Evolutionary conservation across 306 rosid genomes (phyloP).

Genomic region (Carpinus fangiana): DNA sequence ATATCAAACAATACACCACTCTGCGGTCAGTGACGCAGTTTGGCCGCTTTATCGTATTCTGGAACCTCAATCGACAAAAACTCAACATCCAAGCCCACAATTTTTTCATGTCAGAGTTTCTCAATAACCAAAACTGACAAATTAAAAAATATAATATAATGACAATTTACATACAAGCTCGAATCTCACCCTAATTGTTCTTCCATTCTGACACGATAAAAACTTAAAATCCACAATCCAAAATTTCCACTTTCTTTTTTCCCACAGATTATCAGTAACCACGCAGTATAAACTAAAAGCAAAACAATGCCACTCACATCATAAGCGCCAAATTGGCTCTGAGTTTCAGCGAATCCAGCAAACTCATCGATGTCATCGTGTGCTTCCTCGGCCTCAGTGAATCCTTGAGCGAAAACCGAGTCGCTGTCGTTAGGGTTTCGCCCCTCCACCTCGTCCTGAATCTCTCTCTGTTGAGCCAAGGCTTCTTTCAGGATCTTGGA

Average conservation of each 20-base stretch:
- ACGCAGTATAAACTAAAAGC: not conserved
- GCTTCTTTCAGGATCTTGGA: slow-evolving; percentile 82
- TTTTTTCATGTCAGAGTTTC: not conserved
- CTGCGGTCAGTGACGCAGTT: not conserved
- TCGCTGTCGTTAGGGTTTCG: slow-evolving; percentile 26
- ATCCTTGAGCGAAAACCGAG: slow-evolving; percentile 24
- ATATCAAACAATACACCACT: not conserved
- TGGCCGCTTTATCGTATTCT: not conserved
- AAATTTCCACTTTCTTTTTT: not conserved
- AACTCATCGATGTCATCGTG: slow-evolving; percentile 62
- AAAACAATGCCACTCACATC: slow-evolving; percentile 39
- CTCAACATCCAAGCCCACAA: not conserved
- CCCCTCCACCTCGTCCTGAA: slow-evolving; percentile 41
- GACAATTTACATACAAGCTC: not conserved
- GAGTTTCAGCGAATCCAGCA: slow-evolving; percentile 61
- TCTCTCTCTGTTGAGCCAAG: slow-evolving; percentile 67
- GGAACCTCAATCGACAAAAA: not conserved
- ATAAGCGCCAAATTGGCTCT: slow-evolving; percentile 41
- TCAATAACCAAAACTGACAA: not conserved
- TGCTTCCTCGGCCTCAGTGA: slow-evolving; percentile 29
- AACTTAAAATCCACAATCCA: not conserved
- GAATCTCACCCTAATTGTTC: not conserved
- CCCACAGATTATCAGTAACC: slow-evolving; percentile 2
- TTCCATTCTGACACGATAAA: not conserved
- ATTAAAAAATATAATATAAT: not conserved